Conservation (phyloP, 2,329 filamentous ascomycete species). For the Fusarium pseudonygamai region DNA sequence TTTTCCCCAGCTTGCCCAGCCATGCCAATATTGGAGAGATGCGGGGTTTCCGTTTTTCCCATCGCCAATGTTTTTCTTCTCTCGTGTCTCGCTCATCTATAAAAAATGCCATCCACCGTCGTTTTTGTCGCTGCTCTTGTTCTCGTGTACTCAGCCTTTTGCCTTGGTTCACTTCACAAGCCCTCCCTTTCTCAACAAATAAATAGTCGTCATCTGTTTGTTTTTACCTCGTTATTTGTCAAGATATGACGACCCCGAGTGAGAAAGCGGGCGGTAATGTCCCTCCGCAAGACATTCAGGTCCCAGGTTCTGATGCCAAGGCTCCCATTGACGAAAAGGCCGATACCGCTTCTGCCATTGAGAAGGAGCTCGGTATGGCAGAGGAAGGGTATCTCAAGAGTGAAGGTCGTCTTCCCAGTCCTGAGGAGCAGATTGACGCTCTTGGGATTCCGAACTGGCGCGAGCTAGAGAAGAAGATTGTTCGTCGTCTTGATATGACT, state of each 20-base stretch:
- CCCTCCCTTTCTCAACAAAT: neutral
- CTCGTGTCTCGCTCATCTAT: neutral
- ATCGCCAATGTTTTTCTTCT: neutral
- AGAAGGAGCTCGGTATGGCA: conserved; percentile 4
- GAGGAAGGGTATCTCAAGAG: conserved; percentile 10
- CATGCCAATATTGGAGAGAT: neutral
- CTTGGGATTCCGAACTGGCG: conserved; percentile 11
- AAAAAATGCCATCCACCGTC: neutral
- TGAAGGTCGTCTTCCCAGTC: conserved; percentile 2
- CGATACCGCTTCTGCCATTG: neutral
- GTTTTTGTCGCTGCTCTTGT: rapidly evolving
- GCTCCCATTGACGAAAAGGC: neutral
- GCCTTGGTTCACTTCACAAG: neutral
- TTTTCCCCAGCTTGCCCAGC: neutral
- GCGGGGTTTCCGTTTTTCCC: neutral
- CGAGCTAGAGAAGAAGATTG: conserved; percentile 15
- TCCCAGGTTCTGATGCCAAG: neutral
- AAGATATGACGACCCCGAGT: neutral
- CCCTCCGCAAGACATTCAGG: neutral
- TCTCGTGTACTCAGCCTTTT: neutral
- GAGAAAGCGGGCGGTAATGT: neutral
- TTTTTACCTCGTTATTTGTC: rapidly evolving
- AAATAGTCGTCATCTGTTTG: neutral
- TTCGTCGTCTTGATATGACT: conserved; percentile 11
- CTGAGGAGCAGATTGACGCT: conserved; percentile 14